phyloP scores from a whole-genome alignment of 352 stramenopile genomes.

The Phytophthora nicotianae region DNA sequence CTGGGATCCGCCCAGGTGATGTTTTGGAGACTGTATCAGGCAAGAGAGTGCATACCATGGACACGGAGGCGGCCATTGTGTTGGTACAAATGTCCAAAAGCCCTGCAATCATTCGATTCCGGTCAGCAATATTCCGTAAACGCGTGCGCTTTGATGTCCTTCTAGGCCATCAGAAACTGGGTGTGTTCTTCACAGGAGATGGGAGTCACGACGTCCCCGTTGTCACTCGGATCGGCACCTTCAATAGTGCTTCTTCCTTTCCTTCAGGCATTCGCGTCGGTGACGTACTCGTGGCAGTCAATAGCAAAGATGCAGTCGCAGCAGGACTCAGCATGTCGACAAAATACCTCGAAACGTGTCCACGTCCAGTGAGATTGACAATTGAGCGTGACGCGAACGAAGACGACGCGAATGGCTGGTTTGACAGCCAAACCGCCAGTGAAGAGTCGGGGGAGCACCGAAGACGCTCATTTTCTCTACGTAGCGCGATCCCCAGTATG shows the following conservation, averaged over 20 bases:
- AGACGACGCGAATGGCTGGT: constrained; percentile 8
- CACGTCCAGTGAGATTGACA: constrained; percentile 49
- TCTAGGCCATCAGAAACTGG: constrained; percentile 45
- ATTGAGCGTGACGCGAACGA: constrained; percentile 53
- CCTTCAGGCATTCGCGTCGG: constrained; percentile 34
- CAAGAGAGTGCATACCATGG: constrained; percentile 39
- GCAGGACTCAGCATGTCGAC: constrained; percentile 45
- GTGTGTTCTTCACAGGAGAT: constrained; percentile 52
- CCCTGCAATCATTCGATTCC: constrained; percentile 57
- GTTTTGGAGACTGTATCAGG: constrained; percentile 56
- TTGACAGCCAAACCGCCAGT: constrained; percentile 23
- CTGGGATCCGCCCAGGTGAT: constrained; percentile 58
- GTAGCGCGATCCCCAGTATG: constrained; percentile 18
- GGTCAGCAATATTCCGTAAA: constrained; percentile 18
- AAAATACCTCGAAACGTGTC: constrained; percentile 40
- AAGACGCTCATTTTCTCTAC: constrained; percentile 11
- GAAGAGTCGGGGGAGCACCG: constrained; percentile 25
- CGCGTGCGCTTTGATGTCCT: constrained; percentile 48
- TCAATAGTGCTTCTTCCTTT: constrained; percentile 8
- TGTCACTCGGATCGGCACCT: constrained; percentile 39
- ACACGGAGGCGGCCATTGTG: constrained; percentile 38
- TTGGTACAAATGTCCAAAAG: constrained; percentile 35
- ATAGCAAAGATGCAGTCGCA: constrained; percentile 52
- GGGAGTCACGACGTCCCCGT: constrained; percentile 51
- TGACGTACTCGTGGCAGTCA: constrained; percentile 63